These are phyloP conservation scores for Moniliella sp. DNA, from an alignment of 1,284 basidiomycete genomes.

Conservation along the genomic window DNA sequence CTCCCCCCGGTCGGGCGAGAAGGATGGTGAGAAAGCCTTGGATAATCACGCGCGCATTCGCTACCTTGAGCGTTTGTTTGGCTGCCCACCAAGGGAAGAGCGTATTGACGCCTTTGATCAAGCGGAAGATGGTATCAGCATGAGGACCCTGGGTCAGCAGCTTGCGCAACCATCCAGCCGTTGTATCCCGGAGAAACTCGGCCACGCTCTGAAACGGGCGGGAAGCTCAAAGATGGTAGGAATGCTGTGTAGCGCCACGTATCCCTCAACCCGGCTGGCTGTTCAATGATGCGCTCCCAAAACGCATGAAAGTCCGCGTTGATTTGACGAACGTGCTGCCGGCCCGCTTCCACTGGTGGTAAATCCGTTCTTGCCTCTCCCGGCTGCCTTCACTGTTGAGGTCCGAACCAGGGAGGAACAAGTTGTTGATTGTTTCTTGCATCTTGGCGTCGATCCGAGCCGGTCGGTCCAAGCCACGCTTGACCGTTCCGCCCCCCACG, in stretches of 20 bases:
- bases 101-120: constrained; percentile 22
- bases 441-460: constrained; percentile 1
- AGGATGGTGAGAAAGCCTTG: constrained; percentile 23
- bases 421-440: neutral
- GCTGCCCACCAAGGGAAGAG: constrained; percentile 32
- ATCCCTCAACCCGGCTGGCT: constrained; percentile 3
- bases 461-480: constrained; percentile 3
- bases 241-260: constrained; percentile 1
- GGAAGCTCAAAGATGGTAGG: constrained; percentile 11
- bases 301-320: constrained; percentile 3
- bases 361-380: constrained; percentile 1
- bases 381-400: no score
- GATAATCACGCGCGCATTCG: constrained; percentile 29
- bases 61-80: constrained; percentile 22
- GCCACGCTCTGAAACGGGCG: no score
- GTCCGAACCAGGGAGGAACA: no score
- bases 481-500: constrained; percentile 5
- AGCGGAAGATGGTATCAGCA: constrained; percentile 21
- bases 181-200: no score
- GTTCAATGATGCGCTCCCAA: constrained; percentile 5
- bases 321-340: constrained; percentile 1
- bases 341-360: neutral
- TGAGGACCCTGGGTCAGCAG: constrained; percentile 23
- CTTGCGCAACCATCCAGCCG: constrained; percentile 1
- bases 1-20: constrained; percentile 26